A percentile compares a stretch with the other conserved stretches of the same genome.
Conservation (phyloP, 805 yeast genomes). For the Lachancea waltii region DNA sequence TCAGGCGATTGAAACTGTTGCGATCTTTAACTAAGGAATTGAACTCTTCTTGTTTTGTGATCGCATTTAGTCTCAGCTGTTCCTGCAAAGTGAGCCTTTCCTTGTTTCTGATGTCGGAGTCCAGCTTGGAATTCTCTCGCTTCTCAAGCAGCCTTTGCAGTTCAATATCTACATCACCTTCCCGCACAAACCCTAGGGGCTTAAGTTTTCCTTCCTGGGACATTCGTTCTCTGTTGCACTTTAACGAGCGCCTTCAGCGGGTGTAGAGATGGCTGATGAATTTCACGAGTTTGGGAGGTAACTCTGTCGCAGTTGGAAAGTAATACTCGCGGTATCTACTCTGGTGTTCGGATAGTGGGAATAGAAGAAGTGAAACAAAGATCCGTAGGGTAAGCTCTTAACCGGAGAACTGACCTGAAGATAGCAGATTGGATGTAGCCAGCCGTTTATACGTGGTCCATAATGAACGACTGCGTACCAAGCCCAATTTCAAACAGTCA, state of each 20-base stretch:
- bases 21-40: conserved; percentile 20
- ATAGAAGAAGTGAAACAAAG: too few species aligned
- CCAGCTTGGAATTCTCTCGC: conserved; percentile 17
- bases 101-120: conserved; percentile 18
- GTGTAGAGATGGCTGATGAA: too few species aligned
- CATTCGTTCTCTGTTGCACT: not conserved
- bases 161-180: conserved; percentile 25
- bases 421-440: too few species aligned
- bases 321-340: too few species aligned
- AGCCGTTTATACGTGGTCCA: too few species aligned
- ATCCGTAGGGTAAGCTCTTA: too few species aligned
- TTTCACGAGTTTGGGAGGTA: too few species aligned
- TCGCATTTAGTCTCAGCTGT: conserved; percentile 27
- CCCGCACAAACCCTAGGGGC: conserved; percentile 21
- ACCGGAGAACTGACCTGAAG: too few species aligned
- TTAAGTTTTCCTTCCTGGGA: not conserved
- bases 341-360: too few species aligned
- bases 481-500: too few species aligned
- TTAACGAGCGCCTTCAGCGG: not conserved
- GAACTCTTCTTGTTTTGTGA: conserved; percentile 23
- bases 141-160: conserved; percentile 20
- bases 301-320: too few species aligned
- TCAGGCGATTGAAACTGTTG: conserved; percentile 28
- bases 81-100: conserved; percentile 27
- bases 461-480: too few species aligned